Evolutionary conservation across 2,329 filamentous ascomycete genomes (phyloP).

Genomic region (Teratosphaeria epicoccoides): DNA sequence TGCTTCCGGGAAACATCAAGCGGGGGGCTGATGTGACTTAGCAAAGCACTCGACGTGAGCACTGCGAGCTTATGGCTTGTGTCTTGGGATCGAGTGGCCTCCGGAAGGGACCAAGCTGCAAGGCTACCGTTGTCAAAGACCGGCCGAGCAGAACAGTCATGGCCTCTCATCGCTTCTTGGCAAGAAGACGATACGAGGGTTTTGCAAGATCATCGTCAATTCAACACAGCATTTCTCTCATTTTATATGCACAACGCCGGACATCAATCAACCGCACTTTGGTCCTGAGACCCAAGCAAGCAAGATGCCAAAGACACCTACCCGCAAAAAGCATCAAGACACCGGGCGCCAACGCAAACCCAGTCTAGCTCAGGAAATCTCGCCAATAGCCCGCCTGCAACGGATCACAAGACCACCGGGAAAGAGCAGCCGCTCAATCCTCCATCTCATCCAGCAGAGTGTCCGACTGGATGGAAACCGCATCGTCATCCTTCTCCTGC

Average conservation of each 20-base stretch:
- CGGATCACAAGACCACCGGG: neutral
- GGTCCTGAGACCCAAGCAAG: neutral
- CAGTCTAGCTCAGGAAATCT: no score
- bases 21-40: no score
- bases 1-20: no score
- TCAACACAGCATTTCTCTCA: neutral
- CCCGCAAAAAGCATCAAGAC: neutral
- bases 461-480: neutral
- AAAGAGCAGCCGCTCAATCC: neutral
- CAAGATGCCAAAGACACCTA: neutral
- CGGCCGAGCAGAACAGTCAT: no score
- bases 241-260: neutral
- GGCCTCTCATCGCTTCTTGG: neutral
- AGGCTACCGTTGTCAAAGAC: no score
- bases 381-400: neutral
- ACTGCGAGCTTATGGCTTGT: no score
- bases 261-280: neutral
- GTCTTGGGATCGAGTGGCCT: neutral
- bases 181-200: neutral
- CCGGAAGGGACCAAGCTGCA: no score
- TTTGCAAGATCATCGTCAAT: neutral
- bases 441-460: neutral
- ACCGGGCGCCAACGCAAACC: neutral
- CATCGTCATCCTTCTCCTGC: neutral
- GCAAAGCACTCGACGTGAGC: no score